These are phyloP conservation scores for Adansonia madagascariensis DNA, from an alignment of 441 rosid species.

Conservation along the genomic window DNA sequence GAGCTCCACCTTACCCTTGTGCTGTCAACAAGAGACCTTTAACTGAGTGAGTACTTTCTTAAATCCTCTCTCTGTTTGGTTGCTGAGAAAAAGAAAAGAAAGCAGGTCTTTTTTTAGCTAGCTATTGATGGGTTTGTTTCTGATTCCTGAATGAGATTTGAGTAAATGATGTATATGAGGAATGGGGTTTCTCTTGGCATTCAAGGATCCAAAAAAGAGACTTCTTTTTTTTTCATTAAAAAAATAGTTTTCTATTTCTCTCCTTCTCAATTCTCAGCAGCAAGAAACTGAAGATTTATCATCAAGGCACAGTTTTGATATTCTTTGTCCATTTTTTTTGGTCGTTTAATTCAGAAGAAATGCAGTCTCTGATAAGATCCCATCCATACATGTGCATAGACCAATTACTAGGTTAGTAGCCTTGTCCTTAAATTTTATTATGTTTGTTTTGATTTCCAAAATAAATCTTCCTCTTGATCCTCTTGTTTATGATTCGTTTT, in stretches of 20 bases:
- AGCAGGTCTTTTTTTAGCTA: not conserved
- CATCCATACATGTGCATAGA: conserved; percentile 59
- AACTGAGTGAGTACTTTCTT: conserved; percentile 70
- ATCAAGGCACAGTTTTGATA: not conserved
- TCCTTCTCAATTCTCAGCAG: not conserved
- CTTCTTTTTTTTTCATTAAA: not conserved
- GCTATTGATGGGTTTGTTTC: not conserved
- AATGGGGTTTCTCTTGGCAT: not conserved
- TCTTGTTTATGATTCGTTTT: conserved; percentile 26
- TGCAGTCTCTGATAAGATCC: conserved; percentile 50
- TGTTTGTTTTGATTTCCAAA: conserved; percentile 20
- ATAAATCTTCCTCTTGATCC: conserved; percentile 14
- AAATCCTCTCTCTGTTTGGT: conserved; percentile 22
- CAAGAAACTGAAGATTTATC: not conserved
- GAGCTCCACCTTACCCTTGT: conserved; percentile 60
- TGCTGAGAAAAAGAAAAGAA: not conserved
- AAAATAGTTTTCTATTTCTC: not conserved
- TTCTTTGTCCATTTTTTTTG: not conserved
- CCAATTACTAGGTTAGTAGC: conserved; percentile 77
- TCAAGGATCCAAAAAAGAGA: not conserved
- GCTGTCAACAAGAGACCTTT: conserved; percentile 69
- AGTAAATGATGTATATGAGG: not conserved
- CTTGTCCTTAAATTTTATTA: not conserved
- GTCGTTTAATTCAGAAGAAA: conserved; percentile 46
- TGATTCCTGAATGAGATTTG: not conserved